phyloP scores from a whole-genome alignment of 257 asterid species.

The Solanum chiquidenum region DNA sequence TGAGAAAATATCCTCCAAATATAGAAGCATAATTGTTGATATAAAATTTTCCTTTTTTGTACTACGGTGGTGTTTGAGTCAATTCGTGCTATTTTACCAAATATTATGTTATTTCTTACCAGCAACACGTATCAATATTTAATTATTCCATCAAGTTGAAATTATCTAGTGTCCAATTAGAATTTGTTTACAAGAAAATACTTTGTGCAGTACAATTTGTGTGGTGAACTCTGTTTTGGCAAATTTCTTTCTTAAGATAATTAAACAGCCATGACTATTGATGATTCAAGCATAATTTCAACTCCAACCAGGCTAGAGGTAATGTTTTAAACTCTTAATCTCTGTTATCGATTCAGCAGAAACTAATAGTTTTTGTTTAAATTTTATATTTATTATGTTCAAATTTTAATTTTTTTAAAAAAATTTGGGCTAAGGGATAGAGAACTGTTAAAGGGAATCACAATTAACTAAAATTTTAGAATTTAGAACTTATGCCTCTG shows the following conservation, averaged over 20 bases:
- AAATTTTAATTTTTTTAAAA: too few species aligned
- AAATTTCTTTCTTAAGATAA: not conserved
- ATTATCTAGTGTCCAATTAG: too few species aligned
- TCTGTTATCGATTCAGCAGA: not conserved
- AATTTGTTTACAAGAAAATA: not conserved
- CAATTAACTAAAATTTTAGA: not conserved
- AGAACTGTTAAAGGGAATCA: not conserved
- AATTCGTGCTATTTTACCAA: not conserved
- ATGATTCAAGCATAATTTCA: conserved; percentile 12
- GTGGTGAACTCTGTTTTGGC: not conserved
- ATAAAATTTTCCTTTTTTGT: not conserved
- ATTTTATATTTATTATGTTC: not conserved
- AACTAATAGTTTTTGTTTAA: not conserved
- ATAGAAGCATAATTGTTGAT: not conserved
- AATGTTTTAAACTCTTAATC: not conserved
- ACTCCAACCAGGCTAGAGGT: conserved; percentile 68
- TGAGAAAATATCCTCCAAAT: not conserved
- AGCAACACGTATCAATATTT: too few species aligned
- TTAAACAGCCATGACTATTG: conserved; percentile 12
- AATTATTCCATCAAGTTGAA: too few species aligned
- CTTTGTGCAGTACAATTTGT: not conserved
- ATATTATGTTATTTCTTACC: not conserved
- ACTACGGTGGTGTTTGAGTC: not conserved
- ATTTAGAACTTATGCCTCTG: not conserved
- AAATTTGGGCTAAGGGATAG: too few species aligned